Base-by-base conservation (phyloP, 2,329 filamentous ascomycete genomes). In the Metarhizium humberi region DNA sequence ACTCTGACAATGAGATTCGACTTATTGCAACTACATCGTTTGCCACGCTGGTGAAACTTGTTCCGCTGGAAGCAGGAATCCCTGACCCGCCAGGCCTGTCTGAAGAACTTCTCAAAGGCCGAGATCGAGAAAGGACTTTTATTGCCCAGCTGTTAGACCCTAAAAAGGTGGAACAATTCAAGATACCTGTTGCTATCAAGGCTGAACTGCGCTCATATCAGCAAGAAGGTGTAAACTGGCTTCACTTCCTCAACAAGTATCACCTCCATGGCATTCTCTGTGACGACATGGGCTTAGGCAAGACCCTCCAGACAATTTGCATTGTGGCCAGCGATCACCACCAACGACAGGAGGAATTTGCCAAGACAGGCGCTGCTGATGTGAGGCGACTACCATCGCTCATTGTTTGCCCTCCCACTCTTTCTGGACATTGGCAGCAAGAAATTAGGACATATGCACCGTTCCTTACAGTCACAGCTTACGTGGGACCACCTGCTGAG, bases 271-370 rank as follows among this genome's bases (percentile, higher is more conserved):
- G 94, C 51, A 96, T 99, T 70, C 88, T 99, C 57, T 99, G 94
- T 68, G 94, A 99, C 66, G 94, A 99, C 69, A 99, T 99, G 94
- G 94, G 94, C 66, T 87, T 99, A 32, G 94, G 94, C 51, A 99
- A 99, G 75, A 99, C 94, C 1, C 75, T 99, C 11, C 94, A 99
- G 70, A 99, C 95, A 0, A 82, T 99, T 25, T 99, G 94, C 71
- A 99, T 99, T 65, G 92, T 99, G 47, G 92, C 94, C 10, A 97
- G 92, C 72, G 94, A 99, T 68, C 94, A 99, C 67, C 92, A 99
- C 69, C 79, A 95, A 66, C 86, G 94, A 58, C 90, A 90, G 0
- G 90, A 96, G 66, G 91, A 97, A 66, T 97, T 87, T 68, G 85
- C 85, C 32, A 90, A 87, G 71, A 95, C 92, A 0, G 81, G 86